Evolutionary conservation across 306 rosid genomes (phyloP).

Genomic region (Lablab purpureus): DNA sequence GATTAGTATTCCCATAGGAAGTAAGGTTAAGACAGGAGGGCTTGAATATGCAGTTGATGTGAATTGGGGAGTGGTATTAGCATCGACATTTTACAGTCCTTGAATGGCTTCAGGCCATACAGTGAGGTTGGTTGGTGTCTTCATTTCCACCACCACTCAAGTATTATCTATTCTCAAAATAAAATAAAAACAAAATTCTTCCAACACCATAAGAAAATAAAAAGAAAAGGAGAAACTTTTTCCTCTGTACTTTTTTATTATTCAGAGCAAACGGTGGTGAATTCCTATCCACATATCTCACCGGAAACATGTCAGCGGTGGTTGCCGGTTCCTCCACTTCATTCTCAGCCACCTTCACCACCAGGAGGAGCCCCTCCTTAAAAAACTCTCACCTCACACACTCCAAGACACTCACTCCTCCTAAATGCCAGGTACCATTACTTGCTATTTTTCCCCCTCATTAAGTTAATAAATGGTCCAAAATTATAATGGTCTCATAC

Average conservation of each 20-base stretch:
- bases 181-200: neutral
- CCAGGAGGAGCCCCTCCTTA: conserved; percentile 49
- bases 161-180: conserved; percentile 43
- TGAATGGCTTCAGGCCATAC: conserved; percentile 3
- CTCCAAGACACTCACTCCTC: conserved; percentile 47
- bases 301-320: conserved; percentile 67
- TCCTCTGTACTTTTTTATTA: neutral
- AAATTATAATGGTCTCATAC: neutral
- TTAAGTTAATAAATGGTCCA: neutral
- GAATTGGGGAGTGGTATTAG: neutral
- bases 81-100: neutral
- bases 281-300: conserved; percentile 26
- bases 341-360: conserved; percentile 61
- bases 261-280: conserved; percentile 3
- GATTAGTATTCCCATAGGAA: neutral
- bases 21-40: neutral
- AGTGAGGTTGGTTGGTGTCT: conserved; percentile 50
- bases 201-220: neutral
- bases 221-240: neutral
- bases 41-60: neutral
- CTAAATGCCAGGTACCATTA: conserved; percentile 59
- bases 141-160: conserved; percentile 45
- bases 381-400: conserved; percentile 50
- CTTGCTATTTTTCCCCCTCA: neutral
- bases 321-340: conserved; percentile 71